phyloP scores from a whole-genome alignment of 2,329 filamentous ascomycete species.

The Beauveria caledonica region DNA sequence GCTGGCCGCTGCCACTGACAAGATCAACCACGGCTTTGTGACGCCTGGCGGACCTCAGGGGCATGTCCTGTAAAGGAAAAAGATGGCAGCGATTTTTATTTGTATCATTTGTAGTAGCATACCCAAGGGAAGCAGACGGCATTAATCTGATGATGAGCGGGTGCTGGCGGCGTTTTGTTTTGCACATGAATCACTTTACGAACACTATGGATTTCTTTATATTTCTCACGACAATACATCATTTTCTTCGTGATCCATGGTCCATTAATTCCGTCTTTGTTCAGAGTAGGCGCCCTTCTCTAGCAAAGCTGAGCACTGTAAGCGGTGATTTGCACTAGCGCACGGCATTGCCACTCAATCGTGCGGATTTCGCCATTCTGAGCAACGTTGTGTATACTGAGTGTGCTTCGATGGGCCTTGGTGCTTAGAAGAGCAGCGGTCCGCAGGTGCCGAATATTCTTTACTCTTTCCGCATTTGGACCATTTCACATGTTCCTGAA shows the following conservation, averaged over 20 bases:
- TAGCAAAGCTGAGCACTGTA: background rate
- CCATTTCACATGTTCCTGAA: background rate
- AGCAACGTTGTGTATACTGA: background rate
- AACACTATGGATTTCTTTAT: background rate
- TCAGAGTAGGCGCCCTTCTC: background rate
- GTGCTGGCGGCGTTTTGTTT: conserved; percentile 6
- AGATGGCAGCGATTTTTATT: background rate
- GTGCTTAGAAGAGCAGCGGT: conserved; percentile 5
- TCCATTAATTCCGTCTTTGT: background rate
- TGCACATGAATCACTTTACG: background rate
- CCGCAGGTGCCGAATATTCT: background rate
- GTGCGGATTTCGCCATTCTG: background rate
- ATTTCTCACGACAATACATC: background rate
- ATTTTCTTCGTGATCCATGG: background rate
- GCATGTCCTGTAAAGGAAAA: background rate
- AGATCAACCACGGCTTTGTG: conserved; percentile 6
- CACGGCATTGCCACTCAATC: background rate
- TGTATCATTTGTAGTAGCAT: background rate
- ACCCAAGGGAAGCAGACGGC: background rate
- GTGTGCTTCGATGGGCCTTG: background rate
- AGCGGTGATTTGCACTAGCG: background rate
- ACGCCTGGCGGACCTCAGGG: conserved; percentile 7
- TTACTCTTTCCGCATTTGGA: background rate
- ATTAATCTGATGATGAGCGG: background rate
- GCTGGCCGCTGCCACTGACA: conserved; percentile 11